Percentiles rank a stretch among this genome's conserved stretches.
These are phyloP conservation scores for Dendrobium huoshanense DNA, from an alignment of 106 monocot genomes.

Conservation along the genomic window DNA sequence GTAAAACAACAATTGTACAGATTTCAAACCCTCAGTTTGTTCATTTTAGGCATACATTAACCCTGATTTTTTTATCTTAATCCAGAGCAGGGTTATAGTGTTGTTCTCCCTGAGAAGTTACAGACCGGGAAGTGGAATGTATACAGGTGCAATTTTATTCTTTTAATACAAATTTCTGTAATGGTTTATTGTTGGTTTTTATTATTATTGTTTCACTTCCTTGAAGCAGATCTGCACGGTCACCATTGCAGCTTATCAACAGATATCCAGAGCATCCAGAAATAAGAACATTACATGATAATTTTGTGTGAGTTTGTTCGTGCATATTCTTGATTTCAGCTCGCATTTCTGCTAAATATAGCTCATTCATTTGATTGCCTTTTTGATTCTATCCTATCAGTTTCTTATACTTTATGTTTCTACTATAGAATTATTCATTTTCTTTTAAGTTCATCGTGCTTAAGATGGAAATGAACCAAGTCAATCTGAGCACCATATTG, in stretches of 20 bases:
- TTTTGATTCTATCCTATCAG: not conserved
- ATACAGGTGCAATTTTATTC: constrained; percentile 51
- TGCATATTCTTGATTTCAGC: constrained; percentile 4
- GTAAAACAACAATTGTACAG: not conserved
- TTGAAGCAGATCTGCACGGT: constrained; percentile 54
- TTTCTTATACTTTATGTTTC: not conserved
- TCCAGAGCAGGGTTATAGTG: constrained; percentile 66
- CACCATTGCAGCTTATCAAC: constrained; percentile 63
- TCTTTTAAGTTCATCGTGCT: not conserved
- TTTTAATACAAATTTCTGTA: not conserved
- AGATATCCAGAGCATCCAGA: constrained; percentile 54
- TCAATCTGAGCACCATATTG: too few relatives aligned
- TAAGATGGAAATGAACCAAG: not conserved
- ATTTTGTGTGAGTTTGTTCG: constrained; percentile 66
- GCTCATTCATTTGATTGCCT: not conserved
- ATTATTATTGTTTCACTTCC: not conserved
- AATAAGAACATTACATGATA: constrained; percentile 92
- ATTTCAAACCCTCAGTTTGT: not conserved
- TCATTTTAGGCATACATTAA: not conserved
- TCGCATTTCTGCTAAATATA: constrained; percentile 1
- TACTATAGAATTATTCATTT: not conserved
- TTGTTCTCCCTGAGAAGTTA: constrained; percentile 69
- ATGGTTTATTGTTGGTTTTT: constrained; percentile 2
- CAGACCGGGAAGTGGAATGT: constrained; percentile 90
- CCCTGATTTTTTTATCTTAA: constrained; percentile 3